Evolutionary conservation across 192 early-diverging fungal species (phyloP), one percentile per base, ranked within the genome.

Genomic region (Gamsiella multidivaricata): DNA sequence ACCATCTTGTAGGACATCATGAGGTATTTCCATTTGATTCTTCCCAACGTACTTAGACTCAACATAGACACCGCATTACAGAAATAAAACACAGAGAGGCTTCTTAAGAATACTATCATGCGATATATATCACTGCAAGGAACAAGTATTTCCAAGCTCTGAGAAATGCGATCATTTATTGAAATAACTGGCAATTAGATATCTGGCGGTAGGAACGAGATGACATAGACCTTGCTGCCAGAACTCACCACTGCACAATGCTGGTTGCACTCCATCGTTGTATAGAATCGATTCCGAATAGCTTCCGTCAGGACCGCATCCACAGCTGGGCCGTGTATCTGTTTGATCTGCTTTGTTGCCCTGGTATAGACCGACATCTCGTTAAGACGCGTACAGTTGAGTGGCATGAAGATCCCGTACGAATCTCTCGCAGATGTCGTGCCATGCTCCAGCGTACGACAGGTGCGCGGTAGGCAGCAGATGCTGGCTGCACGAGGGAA

Each of bases 211-310:
- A 78, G 14, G 29, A 78, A 78, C 8, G 73, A 78, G 17, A 78
- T 57, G 42, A 78, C 60, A 58, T 78, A 78, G 22, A 78, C 53
- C 32, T 58, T 42, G 65, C 39, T 69, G 15, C 73, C 73, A 3
- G 65, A 69, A 10, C 73, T 78, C 15, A 78, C 73, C 1, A 78
- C 73, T 9, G 73, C 73, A 37, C 73, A 78, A 34, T 78, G 73
- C 60, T 68, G 42, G 33, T 78, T 78, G 28, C 73, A 78, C 25
- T 78, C 73, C 73, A 78, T 78, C 3, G 73, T 69, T 25, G 73
- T 78, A 39, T 69, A 78, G 34, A 78, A 78, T 37, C 58, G 62
- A 56, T 61, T 65, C 37, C 73, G 50, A 31, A 69, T 36, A 5
- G 73, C 73, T 3, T 42, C 26, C 12, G 41, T 41, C 60, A 78